Percentiles rank a stretch among this genome's conserved stretches.
Conservation (phyloP, 257 asterid genomes). For the Asclepias syriaca region DNA sequence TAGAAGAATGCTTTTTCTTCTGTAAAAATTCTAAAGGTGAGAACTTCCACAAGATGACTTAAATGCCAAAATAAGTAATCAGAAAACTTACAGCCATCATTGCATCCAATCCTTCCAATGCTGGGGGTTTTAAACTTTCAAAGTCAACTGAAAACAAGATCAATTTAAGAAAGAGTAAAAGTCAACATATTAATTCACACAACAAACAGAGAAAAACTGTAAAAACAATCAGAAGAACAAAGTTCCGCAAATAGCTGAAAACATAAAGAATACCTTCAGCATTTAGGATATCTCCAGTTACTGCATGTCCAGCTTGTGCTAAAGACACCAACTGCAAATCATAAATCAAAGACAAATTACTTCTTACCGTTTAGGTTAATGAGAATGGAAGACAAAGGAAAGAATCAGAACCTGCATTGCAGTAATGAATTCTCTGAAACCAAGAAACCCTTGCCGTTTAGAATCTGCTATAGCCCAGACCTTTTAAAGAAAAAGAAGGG, state of each 20-base stretch:
- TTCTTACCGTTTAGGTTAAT: conserved; percentile 8
- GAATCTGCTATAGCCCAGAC: conserved; percentile 98
- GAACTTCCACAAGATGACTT: not conserved
- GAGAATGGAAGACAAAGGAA: conserved; percentile 10
- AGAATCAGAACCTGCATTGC: conserved; percentile 73
- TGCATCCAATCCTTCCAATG: conserved; percentile 77
- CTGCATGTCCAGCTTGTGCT: conserved; percentile 79
- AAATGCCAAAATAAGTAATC: conserved; percentile 9
- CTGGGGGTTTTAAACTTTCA: conserved; percentile 70
- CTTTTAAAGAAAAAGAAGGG: conserved; percentile 28
- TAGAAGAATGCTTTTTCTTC: conserved; percentile 57
- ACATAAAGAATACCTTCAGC: conserved; percentile 48
- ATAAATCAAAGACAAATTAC: conserved; percentile 24
- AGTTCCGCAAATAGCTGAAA: not conserved
- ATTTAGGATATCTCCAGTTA: conserved; percentile 44
- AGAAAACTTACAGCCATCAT: conserved; percentile 61
- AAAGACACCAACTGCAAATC: conserved; percentile 60
- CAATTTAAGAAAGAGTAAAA: conserved; percentile 7
- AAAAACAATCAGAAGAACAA: not conserved
- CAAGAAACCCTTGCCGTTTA: conserved; percentile 90
- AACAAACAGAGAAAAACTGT: not conserved
- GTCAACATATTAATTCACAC: not conserved
- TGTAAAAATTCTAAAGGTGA: conserved; percentile 24
- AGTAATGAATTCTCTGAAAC: conserved; percentile 72
- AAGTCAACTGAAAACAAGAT: conserved; percentile 61